Evolutionary conservation across 176 grass and related monocot species (phyloP), one percentile per base, ranked within the genome.

Genomic region (Echinochloa phyllopogon): DNA sequence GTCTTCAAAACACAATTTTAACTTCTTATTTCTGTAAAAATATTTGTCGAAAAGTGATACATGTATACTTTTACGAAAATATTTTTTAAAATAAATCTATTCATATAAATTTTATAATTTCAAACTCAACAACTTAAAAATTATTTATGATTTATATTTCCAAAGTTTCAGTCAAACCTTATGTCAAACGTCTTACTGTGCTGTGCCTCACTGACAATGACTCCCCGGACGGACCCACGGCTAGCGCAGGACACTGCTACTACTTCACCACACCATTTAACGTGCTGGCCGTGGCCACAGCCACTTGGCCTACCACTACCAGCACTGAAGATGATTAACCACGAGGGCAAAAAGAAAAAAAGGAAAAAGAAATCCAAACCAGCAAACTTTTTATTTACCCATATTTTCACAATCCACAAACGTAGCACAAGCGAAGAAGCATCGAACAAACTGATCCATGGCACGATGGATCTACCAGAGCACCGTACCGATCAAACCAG

Each of bases 361-460:
- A 25, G 10, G 11, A 10, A 60, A 25, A 10, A 60, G 1, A 7
- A 23, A 55, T 57, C 20, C 57, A 60, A 60, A 33, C 11, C 16
- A 11, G 12, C 21, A 71, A 71, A 71, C 68, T 47, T 71, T 71
- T 71, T 48, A 72, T 72, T 48, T 72, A 72, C 69, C 43, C 12
- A 25, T 16, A 16, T 38, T 68, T 58, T 36, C 51, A 58, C 17
- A n/a, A 47, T 2, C 5, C 17, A 33, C 17, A 65, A 3, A 23
- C 29, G 21, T 18, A 16, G 3, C n/a, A 48, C 77, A 50, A 27
- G 15, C 24, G 16, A 47, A 44, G 3, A n/a, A n/a, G n/a, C n/a
- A n/a, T n/a, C n/a, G n/a, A n/a, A n/a, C n/a, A n/a, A 25, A 69
- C 10, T 33, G 29, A 33, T 33, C 27, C 47, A 37, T 3, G 7